Evolutionary conservation across 352 stramenopile species (phyloP).

Genomic region (Pythium scleroteichum): DNA sequence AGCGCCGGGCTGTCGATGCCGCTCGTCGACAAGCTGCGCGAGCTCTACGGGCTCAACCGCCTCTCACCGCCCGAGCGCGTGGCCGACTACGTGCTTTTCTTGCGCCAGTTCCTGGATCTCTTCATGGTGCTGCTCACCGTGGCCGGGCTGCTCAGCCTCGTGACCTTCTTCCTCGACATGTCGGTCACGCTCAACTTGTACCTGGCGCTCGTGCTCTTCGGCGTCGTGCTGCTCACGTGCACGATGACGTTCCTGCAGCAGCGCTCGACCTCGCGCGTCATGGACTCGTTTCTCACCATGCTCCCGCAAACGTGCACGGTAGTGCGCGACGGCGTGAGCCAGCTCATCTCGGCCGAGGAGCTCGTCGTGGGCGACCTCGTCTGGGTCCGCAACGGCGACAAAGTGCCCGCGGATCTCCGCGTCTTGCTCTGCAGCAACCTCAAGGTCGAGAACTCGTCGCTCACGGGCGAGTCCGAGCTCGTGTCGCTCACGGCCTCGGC

Average conservation of each 20-base stretch:
- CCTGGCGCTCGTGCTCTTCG: constrained; percentile 41
- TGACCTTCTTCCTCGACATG: constrained; percentile 43
- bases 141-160: constrained; percentile 36
- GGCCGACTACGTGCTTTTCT: constrained; percentile 41
- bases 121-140: constrained; percentile 45
- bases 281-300: constrained; percentile 62
- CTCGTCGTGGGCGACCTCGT: constrained; percentile 56
- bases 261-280: constrained; percentile 43
- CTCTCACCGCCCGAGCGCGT: constrained; percentile 36
- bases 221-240: constrained; percentile 41
- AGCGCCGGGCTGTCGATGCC: constrained; percentile 27
- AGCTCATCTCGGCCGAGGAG: constrained; percentile 42
- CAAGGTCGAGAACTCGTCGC: constrained; percentile 65
- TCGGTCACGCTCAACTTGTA: constrained; percentile 44
- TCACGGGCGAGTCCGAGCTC: constrained; percentile 56
- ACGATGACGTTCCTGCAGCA: constrained; percentile 43
- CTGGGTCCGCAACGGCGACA: constrained; percentile 51
- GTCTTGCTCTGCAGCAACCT: constrained; percentile 49
- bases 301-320: constrained; percentile 39
- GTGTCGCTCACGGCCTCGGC: constrained; percentile 33
- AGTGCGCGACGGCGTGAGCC: constrained; percentile 42
- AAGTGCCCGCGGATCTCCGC: constrained; percentile 52
- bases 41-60: constrained; percentile 35
- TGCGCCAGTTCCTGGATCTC: constrained; percentile 49
- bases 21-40: constrained; percentile 19